These are phyloP conservation scores for Colletotrichum sublineola DNA, from an alignment of 2,329 filamentous ascomycete genomes.

Conservation along the genomic window DNA sequence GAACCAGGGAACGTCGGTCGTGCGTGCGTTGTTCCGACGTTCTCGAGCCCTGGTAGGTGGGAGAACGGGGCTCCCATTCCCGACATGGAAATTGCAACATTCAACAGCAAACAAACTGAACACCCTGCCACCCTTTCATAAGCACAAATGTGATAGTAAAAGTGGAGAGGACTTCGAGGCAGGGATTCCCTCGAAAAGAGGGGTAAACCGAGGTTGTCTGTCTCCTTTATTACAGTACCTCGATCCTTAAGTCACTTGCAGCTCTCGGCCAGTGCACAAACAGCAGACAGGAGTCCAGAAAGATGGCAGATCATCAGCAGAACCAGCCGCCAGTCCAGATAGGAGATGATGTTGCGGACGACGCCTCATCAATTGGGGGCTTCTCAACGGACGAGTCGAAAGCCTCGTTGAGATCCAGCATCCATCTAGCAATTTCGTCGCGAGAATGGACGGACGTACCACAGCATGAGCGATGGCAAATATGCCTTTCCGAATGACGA, in stretches of 20 bases:
- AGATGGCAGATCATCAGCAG: not conserved
- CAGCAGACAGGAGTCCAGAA: not conserved
- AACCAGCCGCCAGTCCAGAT: not conserved
- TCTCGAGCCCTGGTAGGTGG: not conserved
- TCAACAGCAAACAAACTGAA: not conserved
- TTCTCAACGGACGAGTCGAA: not conserved
- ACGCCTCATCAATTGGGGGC: not conserved
- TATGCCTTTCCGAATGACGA: conserved; percentile 48
- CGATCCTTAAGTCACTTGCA: no score
- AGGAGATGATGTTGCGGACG: not conserved
- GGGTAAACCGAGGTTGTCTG: not conserved
- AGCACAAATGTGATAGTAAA: not conserved
- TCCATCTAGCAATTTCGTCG: conserved; percentile 32
- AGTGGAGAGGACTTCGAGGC: not conserved
- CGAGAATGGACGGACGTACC: conserved; percentile 42
- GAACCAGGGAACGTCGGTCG: no score
- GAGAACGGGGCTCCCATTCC: not conserved
- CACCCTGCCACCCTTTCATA: not conserved
- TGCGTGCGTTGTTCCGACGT: not conserved
- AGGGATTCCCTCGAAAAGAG: not conserved
- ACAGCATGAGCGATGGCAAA: conserved; percentile 46
- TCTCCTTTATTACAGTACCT: no score
- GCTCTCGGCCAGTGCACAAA: not conserved
- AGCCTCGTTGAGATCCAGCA: conserved; percentile 37
- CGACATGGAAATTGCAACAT: not conserved